Evolutionary conservation across 225 moss, liverwort and hornwort species (phyloP).

Genomic region (Marchantia paleacea): DNA sequence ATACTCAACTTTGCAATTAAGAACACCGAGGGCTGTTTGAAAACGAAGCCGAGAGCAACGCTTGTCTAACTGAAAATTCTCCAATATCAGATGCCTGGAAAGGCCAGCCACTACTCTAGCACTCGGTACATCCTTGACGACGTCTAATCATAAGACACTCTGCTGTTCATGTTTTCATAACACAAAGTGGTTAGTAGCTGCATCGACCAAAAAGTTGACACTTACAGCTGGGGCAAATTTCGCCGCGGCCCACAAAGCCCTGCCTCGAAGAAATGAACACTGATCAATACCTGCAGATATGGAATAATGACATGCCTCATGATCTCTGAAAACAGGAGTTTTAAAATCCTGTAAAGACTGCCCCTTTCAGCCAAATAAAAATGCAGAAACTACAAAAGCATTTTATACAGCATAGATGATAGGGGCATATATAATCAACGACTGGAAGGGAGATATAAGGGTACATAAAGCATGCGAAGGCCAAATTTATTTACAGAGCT

Average conservation of each 20-base stretch:
- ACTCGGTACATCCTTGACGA: not conserved
- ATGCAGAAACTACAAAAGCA: too few relatives aligned
- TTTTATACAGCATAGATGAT: not conserved
- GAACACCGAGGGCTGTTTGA: too few relatives aligned
- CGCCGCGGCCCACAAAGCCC: constrained; percentile 90
- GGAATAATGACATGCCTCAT: not conserved
- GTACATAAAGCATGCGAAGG: too few relatives aligned
- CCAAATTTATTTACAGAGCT: too few relatives aligned
- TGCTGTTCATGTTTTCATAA: not conserved
- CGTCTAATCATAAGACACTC: not conserved
- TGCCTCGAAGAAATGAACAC: constrained; percentile 83
- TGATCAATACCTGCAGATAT: constrained; percentile 59
- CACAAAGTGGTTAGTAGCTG: not conserved
- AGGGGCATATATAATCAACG: not conserved
- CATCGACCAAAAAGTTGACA: not conserved
- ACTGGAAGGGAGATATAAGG: not conserved
- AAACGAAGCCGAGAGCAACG: too few relatives aligned
- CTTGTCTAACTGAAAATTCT: not conserved
- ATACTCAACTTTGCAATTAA: not conserved
- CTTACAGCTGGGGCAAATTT: constrained; percentile 79
- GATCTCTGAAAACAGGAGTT: not conserved
- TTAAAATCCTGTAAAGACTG: not conserved
- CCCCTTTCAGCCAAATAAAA: too few relatives aligned
- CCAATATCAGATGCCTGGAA: not conserved
- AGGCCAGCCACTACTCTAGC: not conserved